Conservation (phyloP, 1,284 basidiomycete genomes). For the Tylopilus orsonianus region DNA sequence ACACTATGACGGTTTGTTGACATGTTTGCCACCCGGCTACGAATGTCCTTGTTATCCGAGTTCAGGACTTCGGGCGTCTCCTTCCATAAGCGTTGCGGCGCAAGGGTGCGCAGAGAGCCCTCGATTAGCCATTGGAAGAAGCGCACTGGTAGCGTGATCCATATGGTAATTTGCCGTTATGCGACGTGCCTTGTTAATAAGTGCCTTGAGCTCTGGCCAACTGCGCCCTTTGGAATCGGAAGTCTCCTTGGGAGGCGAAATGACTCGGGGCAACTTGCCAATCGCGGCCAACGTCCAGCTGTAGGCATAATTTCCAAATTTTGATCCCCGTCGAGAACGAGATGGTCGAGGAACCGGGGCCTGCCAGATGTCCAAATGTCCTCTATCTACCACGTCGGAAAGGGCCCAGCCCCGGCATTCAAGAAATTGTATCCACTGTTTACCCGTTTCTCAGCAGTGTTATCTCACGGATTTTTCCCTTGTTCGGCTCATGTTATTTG, state of each 20-base stretch:
- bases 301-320: conserved; percentile 1
- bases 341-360: conserved; percentile 16
- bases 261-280: conserved; percentile 11
- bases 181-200: conserved; percentile 18
- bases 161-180: conserved; percentile 15
- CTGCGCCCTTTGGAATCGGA: conserved; percentile 12
- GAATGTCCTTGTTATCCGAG: conserved; percentile 9
- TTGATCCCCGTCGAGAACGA: conserved; percentile 27
- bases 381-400: conserved; percentile 3
- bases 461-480: conserved; percentile 12
- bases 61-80: conserved; percentile 1
- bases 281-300: conserved; percentile 5
- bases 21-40: conserved; percentile 13
- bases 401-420: conserved; percentile 20
- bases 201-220: conserved; percentile 21
- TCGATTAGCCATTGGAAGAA: conserved; percentile 16
- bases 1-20: conserved; percentile 8
- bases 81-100: conserved; percentile 22
- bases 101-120: conserved; percentile 17
- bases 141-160: conserved; percentile 1
- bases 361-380: conserved; percentile 2
- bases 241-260: conserved; percentile 26
- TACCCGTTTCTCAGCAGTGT: conserved; percentile 7
- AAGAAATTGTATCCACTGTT: conserved; percentile 15
- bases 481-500: conserved; percentile 1